Conservation (phyloP, 148 eudicot genomes). For the Linanthus parryae region DNA sequence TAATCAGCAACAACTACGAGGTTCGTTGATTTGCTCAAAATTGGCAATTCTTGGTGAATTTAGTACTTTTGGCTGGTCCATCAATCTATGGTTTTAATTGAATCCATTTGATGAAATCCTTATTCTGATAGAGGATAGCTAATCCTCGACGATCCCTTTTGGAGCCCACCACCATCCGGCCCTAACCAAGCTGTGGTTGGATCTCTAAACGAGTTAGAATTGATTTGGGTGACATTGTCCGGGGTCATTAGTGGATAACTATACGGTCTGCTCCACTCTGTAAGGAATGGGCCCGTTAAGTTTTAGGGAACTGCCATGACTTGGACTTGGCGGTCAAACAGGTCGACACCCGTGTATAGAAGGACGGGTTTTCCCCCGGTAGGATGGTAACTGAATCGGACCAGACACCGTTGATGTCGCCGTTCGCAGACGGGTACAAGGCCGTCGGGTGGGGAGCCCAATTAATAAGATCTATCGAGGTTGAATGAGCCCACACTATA, state of each 20-base stretch:
- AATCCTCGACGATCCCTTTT: too few species aligned
- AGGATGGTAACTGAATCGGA: constrained; percentile 68
- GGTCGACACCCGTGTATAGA: constrained; percentile 54
- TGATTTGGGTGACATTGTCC: constrained; percentile 22
- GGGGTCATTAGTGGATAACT: constrained; percentile 48
- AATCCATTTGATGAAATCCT: too few species aligned
- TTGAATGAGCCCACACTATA: constrained; percentile 71
- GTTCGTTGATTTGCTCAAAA: too few species aligned
- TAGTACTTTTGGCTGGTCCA: too few species aligned
- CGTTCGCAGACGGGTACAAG: constrained; percentile 27
- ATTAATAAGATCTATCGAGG: constrained; percentile 55
- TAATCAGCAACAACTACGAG: too few species aligned
- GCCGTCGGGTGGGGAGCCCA: constrained; percentile 54
- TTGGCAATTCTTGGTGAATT: too few species aligned
- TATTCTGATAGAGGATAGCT: too few species aligned
- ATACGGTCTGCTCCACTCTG: constrained; percentile 42
- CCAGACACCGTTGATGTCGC: constrained; percentile 59
- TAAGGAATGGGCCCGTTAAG: constrained; percentile 47
- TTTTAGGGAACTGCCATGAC: constrained; percentile 54
- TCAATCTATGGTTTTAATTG: too few species aligned
- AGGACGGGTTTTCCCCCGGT: constrained; percentile 37
- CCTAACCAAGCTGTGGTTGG: constrained; percentile 23
- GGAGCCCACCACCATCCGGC: too few species aligned
- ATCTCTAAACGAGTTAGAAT: constrained; percentile 42
- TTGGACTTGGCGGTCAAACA: constrained; percentile 44